phyloP scores from a whole-genome alignment of 2,329 filamentous ascomycete genomes.

The Colletotrichum navitas region DNA sequence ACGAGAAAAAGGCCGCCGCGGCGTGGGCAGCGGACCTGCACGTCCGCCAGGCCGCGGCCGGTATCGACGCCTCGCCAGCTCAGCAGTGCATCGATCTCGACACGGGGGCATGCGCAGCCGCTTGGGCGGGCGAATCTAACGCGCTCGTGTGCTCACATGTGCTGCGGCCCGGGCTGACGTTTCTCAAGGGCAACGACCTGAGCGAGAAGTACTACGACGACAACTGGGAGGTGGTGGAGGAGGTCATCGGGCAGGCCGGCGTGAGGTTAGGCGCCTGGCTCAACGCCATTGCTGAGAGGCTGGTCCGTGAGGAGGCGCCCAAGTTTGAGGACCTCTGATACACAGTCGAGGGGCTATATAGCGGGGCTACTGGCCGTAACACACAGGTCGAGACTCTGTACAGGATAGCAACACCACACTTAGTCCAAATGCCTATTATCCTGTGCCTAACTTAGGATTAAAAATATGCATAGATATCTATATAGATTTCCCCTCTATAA shows the following conservation, averaged over 20 bases:
- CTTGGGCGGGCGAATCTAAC: slow-evolving; percentile 38
- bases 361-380: too few relatives aligned
- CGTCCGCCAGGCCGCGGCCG: slow-evolving; percentile 16
- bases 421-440: too few relatives aligned
- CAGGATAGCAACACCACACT: too few relatives aligned
- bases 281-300: slow-evolving; percentile 35
- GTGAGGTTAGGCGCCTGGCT: slow-evolving; percentile 39
- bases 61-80: slow-evolving; percentile 17
- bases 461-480: too few relatives aligned
- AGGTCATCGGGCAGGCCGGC: slow-evolving; percentile 35
- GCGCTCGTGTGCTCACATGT: slow-evolving; percentile 38
- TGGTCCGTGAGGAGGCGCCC: background rate
- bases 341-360: background rate
- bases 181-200: slow-evolving; percentile 30
- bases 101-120: slow-evolving; percentile 14
- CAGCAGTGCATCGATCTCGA: slow-evolving; percentile 35
- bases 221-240: slow-evolving; percentile 40
- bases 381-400: too few relatives aligned
- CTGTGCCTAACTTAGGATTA: too few relatives aligned
- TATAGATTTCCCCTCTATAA: too few relatives aligned
- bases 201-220: slow-evolving; percentile 40
- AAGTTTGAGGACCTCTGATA: slow-evolving; percentile 32
- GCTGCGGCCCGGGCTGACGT: slow-evolving; percentile 23
- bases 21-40: slow-evolving; percentile 34
- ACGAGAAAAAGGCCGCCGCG: slow-evolving; percentile 35